Conservation (phyloP, 306 rosid genomes). For the Acacia melanoxylon region DNA sequence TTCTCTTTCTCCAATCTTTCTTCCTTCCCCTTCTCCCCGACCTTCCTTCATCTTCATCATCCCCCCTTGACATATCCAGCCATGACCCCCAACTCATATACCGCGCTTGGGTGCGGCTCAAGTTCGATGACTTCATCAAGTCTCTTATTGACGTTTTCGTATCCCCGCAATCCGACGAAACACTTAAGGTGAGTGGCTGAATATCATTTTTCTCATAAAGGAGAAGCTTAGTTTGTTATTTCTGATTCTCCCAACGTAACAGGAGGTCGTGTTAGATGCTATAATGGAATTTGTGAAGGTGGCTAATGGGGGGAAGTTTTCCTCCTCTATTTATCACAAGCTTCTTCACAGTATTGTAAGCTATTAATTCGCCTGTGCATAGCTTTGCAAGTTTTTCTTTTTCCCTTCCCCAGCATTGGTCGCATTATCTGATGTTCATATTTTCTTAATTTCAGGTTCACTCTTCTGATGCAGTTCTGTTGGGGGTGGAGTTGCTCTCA, state of each 20-base stretch:
- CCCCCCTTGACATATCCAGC: constrained; percentile 18
- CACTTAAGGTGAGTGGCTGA: constrained; percentile 45
- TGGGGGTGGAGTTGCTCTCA: constrained; percentile 60
- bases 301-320: constrained; percentile 65
- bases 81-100: constrained; percentile 68
- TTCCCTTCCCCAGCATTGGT: neutral
- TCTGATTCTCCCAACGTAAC: neutral
- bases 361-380: neutral
- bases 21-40: constrained; percentile 63
- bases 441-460: constrained; percentile 44
- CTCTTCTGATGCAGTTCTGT: constrained; percentile 28
- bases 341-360: constrained; percentile 70
- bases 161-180: constrained; percentile 54
- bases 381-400: neutral
- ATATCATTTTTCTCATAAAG: neutral
- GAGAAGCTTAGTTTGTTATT: neutral
- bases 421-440: neutral
- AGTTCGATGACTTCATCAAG: constrained; percentile 67
- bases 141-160: constrained; percentile 56
- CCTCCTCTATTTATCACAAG: constrained; percentile 76
- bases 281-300: constrained; percentile 81
- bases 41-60: constrained; percentile 55
- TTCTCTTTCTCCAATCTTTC: constrained; percentile 80
- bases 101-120: constrained; percentile 78
- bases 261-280: constrained; percentile 82